These are phyloP conservation scores for Torulaspora maleeae DNA, from an alignment of 805 yeast genomes.

Conservation along the genomic window DNA sequence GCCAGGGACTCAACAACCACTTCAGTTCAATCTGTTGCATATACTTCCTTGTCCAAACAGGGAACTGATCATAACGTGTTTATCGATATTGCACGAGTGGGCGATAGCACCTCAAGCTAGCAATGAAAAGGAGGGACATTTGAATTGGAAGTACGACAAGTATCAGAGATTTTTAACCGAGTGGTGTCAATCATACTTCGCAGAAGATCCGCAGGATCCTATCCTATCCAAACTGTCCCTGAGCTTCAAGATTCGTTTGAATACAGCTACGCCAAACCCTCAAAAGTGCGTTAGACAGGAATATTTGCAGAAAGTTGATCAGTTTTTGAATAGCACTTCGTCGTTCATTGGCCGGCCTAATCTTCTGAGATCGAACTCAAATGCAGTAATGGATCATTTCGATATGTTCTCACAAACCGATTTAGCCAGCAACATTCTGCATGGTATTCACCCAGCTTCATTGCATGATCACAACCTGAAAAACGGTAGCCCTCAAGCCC, in stretches of 20 bases:
- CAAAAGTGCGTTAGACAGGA: constrained; percentile 5
- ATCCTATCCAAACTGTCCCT: constrained; percentile 12
- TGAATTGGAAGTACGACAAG: constrained; percentile 23
- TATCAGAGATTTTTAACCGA: constrained; percentile 22
- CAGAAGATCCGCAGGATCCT: constrained; percentile 20
- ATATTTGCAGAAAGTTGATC: constrained; percentile 11
- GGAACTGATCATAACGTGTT: constrained; percentile 26
- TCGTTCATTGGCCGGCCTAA: constrained; percentile 9
- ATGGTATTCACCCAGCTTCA: constrained; percentile 2
- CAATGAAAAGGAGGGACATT: constrained; percentile 14
- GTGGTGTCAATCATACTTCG: constrained; percentile 27
- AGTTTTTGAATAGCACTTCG: constrained; percentile 9
- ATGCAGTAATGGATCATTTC: constrained; percentile 30
- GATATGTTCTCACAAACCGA: constrained; percentile 21
- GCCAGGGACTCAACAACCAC: constrained; percentile 18
- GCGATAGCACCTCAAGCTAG: constrained; percentile 11
- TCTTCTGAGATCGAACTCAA: constrained; percentile 21
- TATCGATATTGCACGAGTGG: constrained; percentile 23
- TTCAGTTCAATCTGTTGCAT: constrained; percentile 23
- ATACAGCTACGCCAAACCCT: background rate
- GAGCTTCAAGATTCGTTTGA: constrained; percentile 11
- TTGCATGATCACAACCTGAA: background rate
- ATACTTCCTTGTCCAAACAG: constrained; percentile 29
- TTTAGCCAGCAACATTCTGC: constrained; percentile 3
- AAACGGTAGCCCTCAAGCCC: background rate